Conservation (phyloP, 108 stramenopile genomes). For the Pseudonitzschia multistriata region DNA sequence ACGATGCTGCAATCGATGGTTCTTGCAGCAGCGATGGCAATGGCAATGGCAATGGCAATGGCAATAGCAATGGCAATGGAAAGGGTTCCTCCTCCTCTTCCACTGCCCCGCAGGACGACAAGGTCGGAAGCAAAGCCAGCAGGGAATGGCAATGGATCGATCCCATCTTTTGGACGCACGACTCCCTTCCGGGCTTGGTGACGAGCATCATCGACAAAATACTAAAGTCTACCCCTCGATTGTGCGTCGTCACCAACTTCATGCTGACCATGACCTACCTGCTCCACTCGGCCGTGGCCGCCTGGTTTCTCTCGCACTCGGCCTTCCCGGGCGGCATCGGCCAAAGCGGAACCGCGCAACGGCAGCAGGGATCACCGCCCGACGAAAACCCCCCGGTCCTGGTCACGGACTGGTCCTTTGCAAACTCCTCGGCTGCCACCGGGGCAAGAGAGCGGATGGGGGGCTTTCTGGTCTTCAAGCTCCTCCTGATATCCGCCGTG, state of each 20-base stretch:
- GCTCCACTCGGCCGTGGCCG: slow-evolving; percentile 62
- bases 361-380: slow-evolving; percentile 3
- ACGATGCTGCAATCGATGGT: too few relatives aligned
- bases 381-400: background rate
- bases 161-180: slow-evolving; percentile 6
- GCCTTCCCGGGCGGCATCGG: background rate
- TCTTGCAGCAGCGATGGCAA: background rate
- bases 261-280: slow-evolving; percentile 61
- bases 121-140: background rate
- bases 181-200: background rate
- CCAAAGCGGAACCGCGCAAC: background rate
- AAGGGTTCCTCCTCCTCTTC: background rate
- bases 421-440: slow-evolving; percentile 9
- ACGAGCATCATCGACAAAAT: slow-evolving; percentile 58
- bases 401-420: slow-evolving; percentile 23
- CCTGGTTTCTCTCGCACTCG: slow-evolving; percentile 53
- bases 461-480: slow-evolving; percentile 72
- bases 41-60: background rate
- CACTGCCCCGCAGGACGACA: too few relatives aligned
- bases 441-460: slow-evolving; percentile 55
- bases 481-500: slow-evolving; percentile 68
- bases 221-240: slow-evolving; percentile 60
- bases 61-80: background rate
- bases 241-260: slow-evolving; percentile 68
- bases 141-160: slow-evolving; percentile 17